Base-by-base conservation (phyloP, 2,329 filamentous ascomycete genomes). In the Daldinia sp. region DNA sequence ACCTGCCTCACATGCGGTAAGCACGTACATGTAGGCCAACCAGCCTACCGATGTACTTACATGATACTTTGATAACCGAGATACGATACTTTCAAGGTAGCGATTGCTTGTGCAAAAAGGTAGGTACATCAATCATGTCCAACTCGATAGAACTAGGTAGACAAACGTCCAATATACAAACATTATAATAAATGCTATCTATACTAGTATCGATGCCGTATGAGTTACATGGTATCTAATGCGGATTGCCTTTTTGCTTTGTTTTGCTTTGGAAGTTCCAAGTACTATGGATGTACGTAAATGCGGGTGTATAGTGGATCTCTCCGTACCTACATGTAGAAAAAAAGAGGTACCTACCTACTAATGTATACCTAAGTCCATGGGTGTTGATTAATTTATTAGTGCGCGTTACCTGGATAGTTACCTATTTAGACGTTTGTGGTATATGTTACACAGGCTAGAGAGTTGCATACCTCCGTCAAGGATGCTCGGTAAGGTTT, bases 401-500 rank as follows among this genome's bases (percentile, higher is more conserved):
- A 8, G 7, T 27, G 19, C n/a, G n/a, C n/a, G n/a, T n/a, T n/a
- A n/a, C n/a, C n/a, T n/a, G n/a, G n/a, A n/a, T n/a, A n/a, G n/a
- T n/a, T n/a, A n/a, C n/a, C n/a, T n/a, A n/a, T n/a, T n/a, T n/a
- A n/a, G n/a, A n/a, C n/a, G n/a, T n/a, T n/a, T n/a, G n/a, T n/a
- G n/a, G n/a, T n/a, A n/a, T 25, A 53, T 27, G 48, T 27, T 51
- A 59, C 54, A 39, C 52, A 56, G 10, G 27, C 45, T 25, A 3
- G 45, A 3, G 45, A 56, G 27, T 54, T 63, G 54, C 13, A 53
- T 60, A 49, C 34, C n/a, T n/a, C n/a, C 48, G 23, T 25, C 52
- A 61, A 54, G 45, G 43, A 30, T 49, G 30, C 57, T 66, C 64
- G 64, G 64, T 66, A 50, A 66, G 60, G 39, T n/a, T 13, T 23